Conservation (phyloP, 371 early-diverging fungal genomes). For the Lichtheimia ornata region DNA sequence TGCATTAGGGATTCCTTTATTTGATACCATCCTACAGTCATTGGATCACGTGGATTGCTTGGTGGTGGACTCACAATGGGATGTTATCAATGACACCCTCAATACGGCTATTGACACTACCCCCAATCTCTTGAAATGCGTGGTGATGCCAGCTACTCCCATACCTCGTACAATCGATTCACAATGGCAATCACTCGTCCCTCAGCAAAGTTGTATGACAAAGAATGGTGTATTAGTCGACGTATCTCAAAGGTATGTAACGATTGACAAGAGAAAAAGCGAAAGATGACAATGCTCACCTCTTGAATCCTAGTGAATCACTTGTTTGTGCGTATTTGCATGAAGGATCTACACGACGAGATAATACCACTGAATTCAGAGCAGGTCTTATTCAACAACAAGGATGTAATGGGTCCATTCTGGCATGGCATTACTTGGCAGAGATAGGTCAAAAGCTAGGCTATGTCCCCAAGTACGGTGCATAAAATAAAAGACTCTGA, state of each 20-base stretch:
- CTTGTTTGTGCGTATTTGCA: slow-evolving; percentile 29
- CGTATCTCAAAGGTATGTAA: slow-evolving; percentile 10
- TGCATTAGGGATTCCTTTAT: slow-evolving; percentile 4
- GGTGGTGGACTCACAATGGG: neutral
- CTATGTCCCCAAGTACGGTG: slow-evolving; percentile 45
- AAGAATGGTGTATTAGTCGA: slow-evolving; percentile 23
- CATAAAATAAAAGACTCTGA: slow-evolving; percentile 19
- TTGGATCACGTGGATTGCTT: neutral
- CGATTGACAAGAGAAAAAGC: neutral
- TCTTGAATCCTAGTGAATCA: neutral
- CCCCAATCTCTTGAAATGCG: slow-evolving; percentile 15
- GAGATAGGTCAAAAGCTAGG: slow-evolving; percentile 48
- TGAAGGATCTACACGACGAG: slow-evolving; percentile 30
- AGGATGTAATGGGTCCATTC: slow-evolving; percentile 33
- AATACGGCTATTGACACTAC: slow-evolving; percentile 9
- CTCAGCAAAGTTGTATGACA: slow-evolving; percentile 32
- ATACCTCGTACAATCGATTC: neutral
- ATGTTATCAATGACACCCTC: slow-evolving; percentile 12
- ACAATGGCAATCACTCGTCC: slow-evolving; percentile 12
- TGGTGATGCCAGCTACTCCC: slow-evolving; percentile 11
- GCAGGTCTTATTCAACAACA: slow-evolving; percentile 15
- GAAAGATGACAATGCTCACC: neutral
- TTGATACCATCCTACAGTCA: neutral
- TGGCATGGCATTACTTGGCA: slow-evolving; percentile 45
- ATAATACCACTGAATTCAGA: slow-evolving; percentile 14